These are phyloP conservation scores for Epichloe sylvatica DNA, from an alignment of 2,329 filamentous ascomycete species.

Conservation along the genomic window DNA sequence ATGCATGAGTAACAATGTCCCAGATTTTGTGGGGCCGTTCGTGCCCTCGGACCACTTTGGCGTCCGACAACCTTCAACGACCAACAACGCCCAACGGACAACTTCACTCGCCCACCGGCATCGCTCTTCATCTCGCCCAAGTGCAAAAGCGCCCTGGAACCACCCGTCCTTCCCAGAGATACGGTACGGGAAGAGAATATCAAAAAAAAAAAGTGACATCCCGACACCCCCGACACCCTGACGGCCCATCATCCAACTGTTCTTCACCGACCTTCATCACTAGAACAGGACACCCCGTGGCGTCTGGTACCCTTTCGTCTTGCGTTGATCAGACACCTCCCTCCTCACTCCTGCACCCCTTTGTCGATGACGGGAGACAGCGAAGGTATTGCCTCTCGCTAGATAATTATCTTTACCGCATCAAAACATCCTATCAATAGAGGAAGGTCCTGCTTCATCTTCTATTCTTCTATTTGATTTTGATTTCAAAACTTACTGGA, in stretches of 20 bases:
- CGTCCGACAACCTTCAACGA: constrained; percentile 3
- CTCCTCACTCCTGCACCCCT: not conserved
- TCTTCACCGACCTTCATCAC: not conserved
- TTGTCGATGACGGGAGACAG: too few species aligned
- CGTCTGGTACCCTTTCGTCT: not conserved
- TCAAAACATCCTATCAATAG: too few species aligned
- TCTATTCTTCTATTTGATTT: not conserved
- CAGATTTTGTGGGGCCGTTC: not conserved
- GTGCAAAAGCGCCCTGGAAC: not conserved
- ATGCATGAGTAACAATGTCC: too few species aligned
- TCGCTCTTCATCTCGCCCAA: not conserved
- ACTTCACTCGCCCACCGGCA: too few species aligned
- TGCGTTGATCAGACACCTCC: not conserved
- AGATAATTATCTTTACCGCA: too few species aligned
- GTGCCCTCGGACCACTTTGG: not conserved
- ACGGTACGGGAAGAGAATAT: too few species aligned
- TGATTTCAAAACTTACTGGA: not conserved
- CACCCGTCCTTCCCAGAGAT: too few species aligned
- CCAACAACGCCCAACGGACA: constrained; percentile 1
- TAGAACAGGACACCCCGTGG: not conserved
- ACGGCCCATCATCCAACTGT: not conserved
- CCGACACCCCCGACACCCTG: not conserved
- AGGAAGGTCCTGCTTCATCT: too few species aligned
- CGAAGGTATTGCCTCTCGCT: too few species aligned
- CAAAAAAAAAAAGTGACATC: not conserved